Conservation (phyloP, 306 rosid genomes). For the Elaeagnus macrophylla region DNA sequence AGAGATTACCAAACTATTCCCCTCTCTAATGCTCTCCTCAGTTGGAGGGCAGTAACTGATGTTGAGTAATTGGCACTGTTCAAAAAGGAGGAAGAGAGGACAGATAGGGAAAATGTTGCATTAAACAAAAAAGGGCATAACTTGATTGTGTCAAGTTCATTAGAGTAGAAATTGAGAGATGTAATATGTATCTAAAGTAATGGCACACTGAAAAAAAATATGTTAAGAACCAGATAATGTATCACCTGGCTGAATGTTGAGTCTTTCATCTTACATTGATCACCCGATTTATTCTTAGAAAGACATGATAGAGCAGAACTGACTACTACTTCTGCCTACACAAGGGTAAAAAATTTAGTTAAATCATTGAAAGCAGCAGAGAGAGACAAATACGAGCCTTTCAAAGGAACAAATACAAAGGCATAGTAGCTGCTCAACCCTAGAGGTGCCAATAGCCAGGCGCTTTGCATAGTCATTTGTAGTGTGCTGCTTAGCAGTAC, state of each 20-base stretch:
- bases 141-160: neutral
- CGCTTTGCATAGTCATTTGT: slow-evolving; percentile 83
- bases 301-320: slow-evolving; percentile 66
- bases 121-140: slow-evolving; percentile 8
- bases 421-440: slow-evolving; percentile 32
- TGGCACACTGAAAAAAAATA: neutral
- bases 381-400: slow-evolving; percentile 2
- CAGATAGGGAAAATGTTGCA: neutral
- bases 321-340: slow-evolving; percentile 64
- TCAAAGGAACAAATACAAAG: neutral
- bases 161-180: neutral
- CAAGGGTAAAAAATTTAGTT: slow-evolving; percentile 8
- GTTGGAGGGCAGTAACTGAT: slow-evolving; percentile 89
- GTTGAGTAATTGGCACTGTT: slow-evolving; percentile 77
- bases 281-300: slow-evolving; percentile 32
- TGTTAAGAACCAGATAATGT: slow-evolving; percentile 5
- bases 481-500: slow-evolving; percentile 82
- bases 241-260: slow-evolving; percentile 53
- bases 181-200: slow-evolving; percentile 1
- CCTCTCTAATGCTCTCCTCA: slow-evolving; percentile 43
- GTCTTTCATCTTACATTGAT: slow-evolving; percentile 24
- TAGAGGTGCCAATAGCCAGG: slow-evolving; percentile 56
- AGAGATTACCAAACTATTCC: slow-evolving; percentile 65
- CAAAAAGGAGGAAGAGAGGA: slow-evolving; percentile 8
- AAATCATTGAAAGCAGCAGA: neutral